Percentiles rank a stretch among this genome's conserved stretches.
Conservation (phyloP, 345 rosid genomes). For the Iberis pinnata region DNA sequence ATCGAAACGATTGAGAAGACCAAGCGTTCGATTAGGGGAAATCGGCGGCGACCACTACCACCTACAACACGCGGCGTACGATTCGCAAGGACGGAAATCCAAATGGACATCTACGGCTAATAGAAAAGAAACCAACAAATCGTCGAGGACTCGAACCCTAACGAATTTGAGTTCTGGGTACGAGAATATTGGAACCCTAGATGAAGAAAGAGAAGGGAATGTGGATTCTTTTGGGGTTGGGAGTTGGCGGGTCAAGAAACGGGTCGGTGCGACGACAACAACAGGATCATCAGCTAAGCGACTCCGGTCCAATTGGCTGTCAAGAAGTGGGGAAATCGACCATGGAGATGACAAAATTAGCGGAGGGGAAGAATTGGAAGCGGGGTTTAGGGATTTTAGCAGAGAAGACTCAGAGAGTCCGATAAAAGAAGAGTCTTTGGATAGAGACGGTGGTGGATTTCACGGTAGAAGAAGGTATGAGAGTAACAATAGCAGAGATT, state of each 20-base stretch:
- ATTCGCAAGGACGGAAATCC: constrained; percentile 38
- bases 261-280: constrained; percentile 23
- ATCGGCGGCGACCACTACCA: constrained; percentile 64
- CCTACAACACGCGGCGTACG: constrained; percentile 35
- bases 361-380: constrained; percentile 51
- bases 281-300: constrained; percentile 35
- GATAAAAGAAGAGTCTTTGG: constrained; percentile 49
- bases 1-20: constrained; percentile 69
- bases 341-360: constrained; percentile 44
- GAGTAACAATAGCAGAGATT: constrained; percentile 19
- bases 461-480: constrained; percentile 20
- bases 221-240: constrained; percentile 61
- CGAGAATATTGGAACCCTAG: constrained; percentile 44
- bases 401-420: constrained; percentile 65
- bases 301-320: constrained; percentile 49
- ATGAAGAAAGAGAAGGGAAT: constrained; percentile 33
- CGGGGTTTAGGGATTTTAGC: constrained; percentile 44
- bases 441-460: constrained; percentile 20
- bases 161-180: constrained; percentile 46
- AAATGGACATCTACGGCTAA: constrained; percentile 25
- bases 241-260: constrained; percentile 56
- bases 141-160: constrained; percentile 53
- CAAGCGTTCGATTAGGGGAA: constrained; percentile 89
- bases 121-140: too few relatives aligned
- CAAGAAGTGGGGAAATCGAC: constrained; percentile 20